Conservation (phyloP, 140 eudicot species). For the Cichorium intybus region DNA sequence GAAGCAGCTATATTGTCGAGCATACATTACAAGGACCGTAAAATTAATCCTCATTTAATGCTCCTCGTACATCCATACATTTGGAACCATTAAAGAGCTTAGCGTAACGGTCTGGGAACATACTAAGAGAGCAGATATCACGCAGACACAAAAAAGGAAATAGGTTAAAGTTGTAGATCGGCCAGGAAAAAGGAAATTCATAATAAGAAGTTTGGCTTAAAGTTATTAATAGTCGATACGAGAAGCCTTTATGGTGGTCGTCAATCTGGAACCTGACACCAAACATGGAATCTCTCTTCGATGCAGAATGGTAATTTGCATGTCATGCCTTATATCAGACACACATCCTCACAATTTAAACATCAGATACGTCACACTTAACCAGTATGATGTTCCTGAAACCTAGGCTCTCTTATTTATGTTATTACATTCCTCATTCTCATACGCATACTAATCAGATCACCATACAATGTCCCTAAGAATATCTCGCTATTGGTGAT, state of each 20-base stretch:
- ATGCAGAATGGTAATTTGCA: not conserved
- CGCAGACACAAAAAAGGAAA: not conserved
- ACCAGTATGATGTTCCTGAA: too few relatives aligned
- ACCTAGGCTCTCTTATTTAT: not conserved
- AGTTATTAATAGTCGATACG: not conserved
- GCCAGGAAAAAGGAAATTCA: not conserved
- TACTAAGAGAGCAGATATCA: too few relatives aligned
- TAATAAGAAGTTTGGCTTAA: not conserved
- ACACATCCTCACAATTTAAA: too few relatives aligned
- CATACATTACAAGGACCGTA: not conserved
- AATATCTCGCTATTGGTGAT: too few relatives aligned
- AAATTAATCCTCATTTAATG: not conserved
- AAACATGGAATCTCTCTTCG: not conserved
- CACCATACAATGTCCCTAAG: too few relatives aligned
- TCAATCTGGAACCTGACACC: not conserved
- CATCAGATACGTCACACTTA: not conserved
- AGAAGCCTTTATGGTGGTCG: not conserved
- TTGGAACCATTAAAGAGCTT: too few relatives aligned
- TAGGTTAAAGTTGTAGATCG: not conserved
- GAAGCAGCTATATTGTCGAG: not conserved
- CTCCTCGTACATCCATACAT: not conserved
- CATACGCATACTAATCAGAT: not conserved
- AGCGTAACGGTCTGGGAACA: too few relatives aligned
- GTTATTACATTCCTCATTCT: not conserved
- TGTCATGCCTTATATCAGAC: too few relatives aligned